Base-by-base conservation (phyloP, 805 yeast genomes). In the Cyberlindnera xishuangbannaensis region DNA sequence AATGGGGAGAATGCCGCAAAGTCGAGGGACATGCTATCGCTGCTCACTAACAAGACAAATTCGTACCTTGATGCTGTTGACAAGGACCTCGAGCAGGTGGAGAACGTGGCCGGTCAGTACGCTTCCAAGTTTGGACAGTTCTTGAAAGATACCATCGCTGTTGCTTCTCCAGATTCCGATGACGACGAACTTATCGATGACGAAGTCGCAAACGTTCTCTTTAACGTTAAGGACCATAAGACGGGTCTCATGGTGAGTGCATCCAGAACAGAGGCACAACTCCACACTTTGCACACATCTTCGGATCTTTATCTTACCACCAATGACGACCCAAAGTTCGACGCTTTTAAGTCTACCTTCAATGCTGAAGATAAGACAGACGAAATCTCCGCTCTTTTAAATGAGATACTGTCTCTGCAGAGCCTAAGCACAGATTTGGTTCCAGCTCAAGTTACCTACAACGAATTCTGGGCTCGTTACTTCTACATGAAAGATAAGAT, bases 401-500 rank as follows among this genome's bases (percentile, higher is more conserved):
- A 61, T 14, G 64, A 19, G 9, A 36, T 28, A 5, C 24, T 28
- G 2, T 14, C 37, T 6, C 19, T 43, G 22, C 34, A 38, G 17
- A 59, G 59, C 20, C 56, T 83, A 25, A 74, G 76, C 74, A 71
- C 74, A 35, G 59, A 61, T 18, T 53, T 86, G 7, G 95, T 87
- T 2, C 95, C 95, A 0, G 71, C 67, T 7, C 55, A 69, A 45
- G 57, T 79, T 23, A 49, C 73, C 4, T 81, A 78, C 47, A 61
- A 69, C 17, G 63, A 64, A 29, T 88, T 88, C 56, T 88, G 97
- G 97, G 60, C 64, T 28, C 67, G 78, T 21, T 87, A 84, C 58
- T 81, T 75, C 57, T 64, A 60, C 67, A 69, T 28, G 78, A 72
- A 40, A 22, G 33, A 38, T n/a, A 31, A 32, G 28, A 43, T 43